Conservation (phyloP, 2,329 filamentous ascomycete species). For the Beauveria scarabaeidicola region DNA sequence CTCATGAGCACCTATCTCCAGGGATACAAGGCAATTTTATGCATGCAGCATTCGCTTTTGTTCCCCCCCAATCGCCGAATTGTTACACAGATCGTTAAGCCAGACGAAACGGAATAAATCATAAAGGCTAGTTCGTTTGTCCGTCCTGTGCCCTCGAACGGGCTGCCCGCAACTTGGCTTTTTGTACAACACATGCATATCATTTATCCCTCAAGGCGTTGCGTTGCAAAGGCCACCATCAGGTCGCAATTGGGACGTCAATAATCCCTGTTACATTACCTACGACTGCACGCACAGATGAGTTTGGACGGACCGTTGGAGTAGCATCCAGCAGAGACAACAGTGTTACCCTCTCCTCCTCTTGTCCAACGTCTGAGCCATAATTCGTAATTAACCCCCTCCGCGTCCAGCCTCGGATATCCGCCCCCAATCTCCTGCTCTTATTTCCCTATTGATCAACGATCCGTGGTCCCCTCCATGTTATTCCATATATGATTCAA, state of each 20-base stretch:
- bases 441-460: background rate
- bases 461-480: too few relatives aligned
- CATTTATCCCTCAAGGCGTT: too few relatives aligned
- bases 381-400: background rate
- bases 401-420: conserved; percentile 1
- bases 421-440: background rate
- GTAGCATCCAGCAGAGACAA: too few relatives aligned
- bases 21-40: background rate
- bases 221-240: too few relatives aligned
- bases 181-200: conserved; percentile 2
- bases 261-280: too few relatives aligned
- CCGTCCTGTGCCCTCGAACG: background rate
- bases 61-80: background rate
- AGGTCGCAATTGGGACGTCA: too few relatives aligned
- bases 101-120: too few relatives aligned
- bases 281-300: too few relatives aligned
- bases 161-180: background rate
- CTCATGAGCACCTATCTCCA: background rate
- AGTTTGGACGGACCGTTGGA: too few relatives aligned
- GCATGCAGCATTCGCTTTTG: background rate
- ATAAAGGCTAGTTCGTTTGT: too few relatives aligned
- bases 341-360: too few relatives aligned
- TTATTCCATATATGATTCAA: background rate
- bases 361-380: too few relatives aligned
- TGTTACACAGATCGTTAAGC: background rate